Base-by-base conservation (phyloP, 78 protist genomes). In the Dictyostelium capitatum region DNA sequence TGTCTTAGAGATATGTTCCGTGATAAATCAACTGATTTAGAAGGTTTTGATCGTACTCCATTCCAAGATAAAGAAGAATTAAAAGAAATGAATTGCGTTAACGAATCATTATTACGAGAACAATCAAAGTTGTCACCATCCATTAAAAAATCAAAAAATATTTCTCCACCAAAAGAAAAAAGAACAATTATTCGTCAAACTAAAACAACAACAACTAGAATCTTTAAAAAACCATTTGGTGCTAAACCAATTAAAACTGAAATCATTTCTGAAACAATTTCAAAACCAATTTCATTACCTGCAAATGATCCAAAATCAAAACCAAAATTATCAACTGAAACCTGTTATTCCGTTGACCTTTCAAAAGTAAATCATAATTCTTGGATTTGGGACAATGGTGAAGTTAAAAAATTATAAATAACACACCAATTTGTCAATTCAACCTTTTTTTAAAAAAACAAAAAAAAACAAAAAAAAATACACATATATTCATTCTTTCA, bases 251-350 rank as follows among this genome's bases (percentile, higher is more conserved):
- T 11, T 15, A 41, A 56, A 14, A 73, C 79, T n/a, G 79, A 46
- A 46, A 23, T 47, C 4, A 43, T 23, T 20, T 30, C 48, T 46
- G 28, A 73, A 23, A 73, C 56, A 0, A 3, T 67, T 15, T 30
- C 75, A 6, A 67, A 37, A 67, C 54, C 79, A 43, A 17, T 37
- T 0, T 15, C 56, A 20, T 28, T 32, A 6, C 79, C 79, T 4
- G 17, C 28, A 9, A 73, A 73, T 46, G 79, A 73, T 73, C 79
- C 79, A 73, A 73, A 73, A 47, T 46, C 79, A 73, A 73, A 73
- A 47, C 79, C 79, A 73, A 73, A 46, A 73, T 17, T n/a, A 46
- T 8, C 56, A 30, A 47, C 51, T 32, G 25, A 37, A 46, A 41
- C 41, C 3, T n/a, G 79, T n/a, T 73, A 73, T 46, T n/a, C 51